phyloP scores from a whole-genome alignment of 345 rosid genomes.

The Sisymbrium altissimum region DNA sequence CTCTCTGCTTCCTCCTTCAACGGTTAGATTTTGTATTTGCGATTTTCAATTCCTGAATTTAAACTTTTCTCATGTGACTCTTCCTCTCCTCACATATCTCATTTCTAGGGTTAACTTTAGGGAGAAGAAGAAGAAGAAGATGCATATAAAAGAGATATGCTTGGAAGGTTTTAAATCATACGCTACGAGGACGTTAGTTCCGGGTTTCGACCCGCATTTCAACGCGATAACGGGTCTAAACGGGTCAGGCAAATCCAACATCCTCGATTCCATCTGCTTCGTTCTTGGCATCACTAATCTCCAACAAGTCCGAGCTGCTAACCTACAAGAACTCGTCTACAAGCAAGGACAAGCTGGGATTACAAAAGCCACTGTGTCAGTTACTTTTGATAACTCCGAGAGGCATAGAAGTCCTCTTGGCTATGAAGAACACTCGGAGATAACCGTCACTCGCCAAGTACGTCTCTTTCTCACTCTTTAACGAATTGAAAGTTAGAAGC shows the following conservation, averaged over 20 bases:
- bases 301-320: conserved; percentile 97
- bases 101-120: conserved; percentile 17
- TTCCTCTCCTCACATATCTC: too few relatives aligned
- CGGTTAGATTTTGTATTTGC: too few relatives aligned
- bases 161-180: conserved; percentile 96
- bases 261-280: conserved; percentile 93
- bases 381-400: conserved; percentile 86
- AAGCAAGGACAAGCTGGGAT: conserved; percentile 99
- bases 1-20: conserved; percentile 3
- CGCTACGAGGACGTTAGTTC: conserved; percentile 88
- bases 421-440: conserved; percentile 81
- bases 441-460: conserved; percentile 93
- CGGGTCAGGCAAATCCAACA: conserved; percentile 95
- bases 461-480: background rate
- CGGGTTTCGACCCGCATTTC: conserved; percentile 88
- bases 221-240: conserved; percentile 95
- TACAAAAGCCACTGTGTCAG: conserved; percentile 87
- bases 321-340: conserved; percentile 96
- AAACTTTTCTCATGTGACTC: too few relatives aligned
- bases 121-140: conserved; percentile 21
- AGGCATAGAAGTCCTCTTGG: conserved; percentile 80
- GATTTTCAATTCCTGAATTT: too few relatives aligned
- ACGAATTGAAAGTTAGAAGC: too few relatives aligned
- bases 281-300: conserved; percentile 93
- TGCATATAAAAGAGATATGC: conserved; percentile 85